A percentile compares a stretch with the other conserved stretches of the same genome.
These are phyloP conservation scores for Cylindrotheca fusiformis DNA, from an alignment of 108 stramenopile species.

Conservation along the genomic window DNA sequence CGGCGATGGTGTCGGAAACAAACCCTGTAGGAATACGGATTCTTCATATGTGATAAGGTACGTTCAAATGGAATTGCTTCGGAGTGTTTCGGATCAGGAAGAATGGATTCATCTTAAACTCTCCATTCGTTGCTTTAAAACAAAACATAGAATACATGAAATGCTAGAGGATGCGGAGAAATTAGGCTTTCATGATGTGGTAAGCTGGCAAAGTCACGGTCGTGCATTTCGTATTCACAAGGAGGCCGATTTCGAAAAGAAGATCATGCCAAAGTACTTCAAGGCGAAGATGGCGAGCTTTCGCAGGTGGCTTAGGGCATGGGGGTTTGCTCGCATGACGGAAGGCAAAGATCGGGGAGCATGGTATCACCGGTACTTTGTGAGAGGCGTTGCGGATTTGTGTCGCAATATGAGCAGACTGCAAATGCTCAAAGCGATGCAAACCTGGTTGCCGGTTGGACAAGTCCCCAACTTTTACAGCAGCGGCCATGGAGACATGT, in stretches of 20 bases:
- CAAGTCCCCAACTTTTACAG: slow-evolving; percentile 26
- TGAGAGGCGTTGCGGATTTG: slow-evolving; percentile 26
- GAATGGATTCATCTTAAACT: background rate
- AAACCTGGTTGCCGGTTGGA: slow-evolving; percentile 24
- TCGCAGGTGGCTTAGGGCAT: slow-evolving; percentile 58
- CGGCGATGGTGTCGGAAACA: background rate
- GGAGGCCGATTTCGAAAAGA: slow-evolving; percentile 50
- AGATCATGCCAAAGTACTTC: slow-evolving; percentile 45
- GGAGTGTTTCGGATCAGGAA: background rate
- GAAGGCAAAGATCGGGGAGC: slow-evolving; percentile 28
- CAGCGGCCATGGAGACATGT: slow-evolving; percentile 10
- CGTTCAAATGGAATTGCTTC: too few relatives aligned
- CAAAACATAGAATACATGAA: slow-evolving; percentile 56
- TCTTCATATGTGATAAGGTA: too few relatives aligned
- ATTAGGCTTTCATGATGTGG: slow-evolving; percentile 46
- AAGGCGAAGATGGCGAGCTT: slow-evolving; percentile 27
- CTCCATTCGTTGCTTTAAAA: background rate
- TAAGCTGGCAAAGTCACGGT: slow-evolving; percentile 71
- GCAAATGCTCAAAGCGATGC: slow-evolving; percentile 32
- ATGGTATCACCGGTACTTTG: slow-evolving; percentile 46
- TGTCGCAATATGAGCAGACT: slow-evolving; percentile 10
- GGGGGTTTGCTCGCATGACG: slow-evolving; percentile 67
- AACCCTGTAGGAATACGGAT: too few relatives aligned
- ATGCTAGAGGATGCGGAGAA: slow-evolving; percentile 63
- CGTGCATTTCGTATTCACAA: slow-evolving; percentile 72